These are phyloP conservation scores for Fusarium hainanense DNA, from an alignment of 2,329 filamentous ascomycete species.

Conservation along the genomic window DNA sequence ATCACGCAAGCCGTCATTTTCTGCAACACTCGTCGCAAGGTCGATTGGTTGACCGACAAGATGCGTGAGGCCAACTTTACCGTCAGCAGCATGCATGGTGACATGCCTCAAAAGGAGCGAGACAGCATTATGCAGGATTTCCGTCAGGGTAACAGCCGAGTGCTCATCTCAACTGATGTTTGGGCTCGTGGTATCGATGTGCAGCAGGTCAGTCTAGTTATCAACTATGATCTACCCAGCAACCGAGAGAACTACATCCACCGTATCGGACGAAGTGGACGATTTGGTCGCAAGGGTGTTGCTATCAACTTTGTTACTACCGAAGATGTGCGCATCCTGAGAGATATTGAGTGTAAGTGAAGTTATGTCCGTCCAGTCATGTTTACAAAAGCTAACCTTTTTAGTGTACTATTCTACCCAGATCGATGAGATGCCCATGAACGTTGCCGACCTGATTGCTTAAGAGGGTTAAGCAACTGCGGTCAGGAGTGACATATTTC, in stretches of 20 bases:
- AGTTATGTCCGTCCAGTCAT: too few relatives aligned
- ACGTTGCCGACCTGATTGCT: slow-evolving; percentile 74
- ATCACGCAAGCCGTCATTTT: slow-evolving; percentile 99
- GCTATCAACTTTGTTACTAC: slow-evolving; percentile 99
- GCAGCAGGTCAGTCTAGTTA: slow-evolving; percentile 96
- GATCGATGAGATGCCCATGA: slow-evolving; percentile 99
- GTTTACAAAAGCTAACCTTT: slow-evolving; percentile 47
- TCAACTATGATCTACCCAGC: slow-evolving; percentile 98
- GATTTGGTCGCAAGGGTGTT: slow-evolving; percentile 97
- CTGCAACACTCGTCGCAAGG: slow-evolving; percentile 98
- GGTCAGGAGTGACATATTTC: neutral
- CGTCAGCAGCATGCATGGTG: slow-evolving; percentile 97
- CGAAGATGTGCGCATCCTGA: slow-evolving; percentile 95
- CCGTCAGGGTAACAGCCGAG: slow-evolving; percentile 93
- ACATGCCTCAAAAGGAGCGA: slow-evolving; percentile 98
- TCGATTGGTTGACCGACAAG: slow-evolving; percentile 99
- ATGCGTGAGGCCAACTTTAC: slow-evolving; percentile 99
- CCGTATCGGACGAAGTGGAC: slow-evolving; percentile 93
- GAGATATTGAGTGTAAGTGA: slow-evolving; percentile 88
- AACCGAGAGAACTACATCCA: slow-evolving; percentile 99
- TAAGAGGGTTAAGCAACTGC: slow-evolving; percentile 45
- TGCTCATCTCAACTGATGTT: slow-evolving; percentile 96
- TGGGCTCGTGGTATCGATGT: slow-evolving; percentile 99
- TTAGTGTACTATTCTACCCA: slow-evolving; percentile 94
- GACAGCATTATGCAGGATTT: slow-evolving; percentile 99